These are phyloP conservation scores for Canavalia ensiformis DNA, from an alignment of 306 rosid genomes.

Conservation along the genomic window DNA sequence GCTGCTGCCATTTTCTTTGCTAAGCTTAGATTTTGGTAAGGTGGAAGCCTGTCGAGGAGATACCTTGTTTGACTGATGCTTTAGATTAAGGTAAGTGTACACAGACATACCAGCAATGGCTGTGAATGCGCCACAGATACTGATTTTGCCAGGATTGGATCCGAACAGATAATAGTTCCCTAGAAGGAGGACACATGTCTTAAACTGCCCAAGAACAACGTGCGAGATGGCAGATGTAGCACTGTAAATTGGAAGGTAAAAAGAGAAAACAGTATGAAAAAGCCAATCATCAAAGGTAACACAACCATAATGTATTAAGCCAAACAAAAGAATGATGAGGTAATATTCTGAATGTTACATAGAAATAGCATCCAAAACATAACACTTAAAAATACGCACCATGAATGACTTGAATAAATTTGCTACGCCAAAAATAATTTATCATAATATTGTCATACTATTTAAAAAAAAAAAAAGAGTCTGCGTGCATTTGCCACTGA, in stretches of 20 bases:
- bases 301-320: background rate
- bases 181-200: constrained; percentile 92
- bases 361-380: background rate
- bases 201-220: constrained; percentile 96
- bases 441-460: too few relatives aligned
- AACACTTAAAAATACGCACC: background rate
- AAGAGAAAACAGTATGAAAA: constrained; percentile 28
- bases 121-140: constrained; percentile 84
- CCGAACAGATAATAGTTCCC: constrained; percentile 87
- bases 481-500: background rate
- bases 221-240: constrained; percentile 94
- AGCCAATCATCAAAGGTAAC: background rate
- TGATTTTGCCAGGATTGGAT: constrained; percentile 84
- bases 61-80: constrained; percentile 62
- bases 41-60: constrained; percentile 70
- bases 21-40: constrained; percentile 73
- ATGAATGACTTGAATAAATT: too few relatives aligned
- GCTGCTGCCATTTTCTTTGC: constrained; percentile 77
- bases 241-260: constrained; percentile 56
- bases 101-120: constrained; percentile 89
- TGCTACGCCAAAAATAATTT: too few relatives aligned
- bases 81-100: constrained; percentile 86
- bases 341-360: constrained; percentile 14
- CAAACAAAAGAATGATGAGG: background rate
- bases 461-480: background rate